Conservation (phyloP, 2,329 filamentous ascomycete genomes). For the Claviceps cyperi region DNA sequence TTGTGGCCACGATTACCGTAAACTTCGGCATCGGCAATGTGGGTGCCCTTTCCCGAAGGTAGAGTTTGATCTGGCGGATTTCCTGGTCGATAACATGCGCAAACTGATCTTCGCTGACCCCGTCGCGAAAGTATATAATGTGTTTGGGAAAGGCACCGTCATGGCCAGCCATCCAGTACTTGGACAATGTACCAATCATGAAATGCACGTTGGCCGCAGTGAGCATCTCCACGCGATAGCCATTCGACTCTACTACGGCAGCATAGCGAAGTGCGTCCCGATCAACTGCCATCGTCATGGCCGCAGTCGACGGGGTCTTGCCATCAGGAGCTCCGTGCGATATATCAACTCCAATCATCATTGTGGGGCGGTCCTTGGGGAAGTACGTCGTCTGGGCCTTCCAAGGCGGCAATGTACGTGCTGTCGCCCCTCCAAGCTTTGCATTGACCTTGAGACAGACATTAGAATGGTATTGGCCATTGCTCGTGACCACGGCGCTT, state of each 20-base stretch:
- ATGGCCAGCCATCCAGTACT: conserved; percentile 49
- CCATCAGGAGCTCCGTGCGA: conserved; percentile 66
- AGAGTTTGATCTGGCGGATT: conserved; percentile 52
- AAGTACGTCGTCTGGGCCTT: conserved; percentile 19
- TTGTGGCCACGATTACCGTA: conserved; percentile 77
- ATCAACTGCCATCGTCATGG: conserved; percentile 74
- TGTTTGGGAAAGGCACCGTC: conserved; percentile 39
- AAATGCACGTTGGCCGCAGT: conserved; percentile 47
- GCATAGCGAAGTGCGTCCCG: conserved; percentile 57
- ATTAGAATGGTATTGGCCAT: conserved; percentile 80
- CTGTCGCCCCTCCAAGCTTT: conserved; percentile 78
- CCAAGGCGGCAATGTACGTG: conserved; percentile 24
- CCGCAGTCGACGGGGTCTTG: conserved; percentile 60
- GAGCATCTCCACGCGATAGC: conserved; percentile 68
- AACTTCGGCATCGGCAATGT: conserved; percentile 43
- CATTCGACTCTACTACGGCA: conserved; percentile 71
- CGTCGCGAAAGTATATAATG: conserved; percentile 86
- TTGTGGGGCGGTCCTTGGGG: conserved; percentile 39
- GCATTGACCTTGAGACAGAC: conserved; percentile 95
- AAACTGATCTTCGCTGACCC: conserved; percentile 80
- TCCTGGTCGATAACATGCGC: conserved; percentile 67
- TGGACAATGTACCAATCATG: conserved; percentile 50
- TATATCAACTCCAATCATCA: conserved; percentile 84
- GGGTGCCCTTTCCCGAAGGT: conserved; percentile 29
- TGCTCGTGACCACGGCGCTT: conserved; percentile 51